These are phyloP conservation scores for Teunomyces funiuensis DNA, from an alignment of 805 yeast species.

Conservation along the genomic window DNA sequence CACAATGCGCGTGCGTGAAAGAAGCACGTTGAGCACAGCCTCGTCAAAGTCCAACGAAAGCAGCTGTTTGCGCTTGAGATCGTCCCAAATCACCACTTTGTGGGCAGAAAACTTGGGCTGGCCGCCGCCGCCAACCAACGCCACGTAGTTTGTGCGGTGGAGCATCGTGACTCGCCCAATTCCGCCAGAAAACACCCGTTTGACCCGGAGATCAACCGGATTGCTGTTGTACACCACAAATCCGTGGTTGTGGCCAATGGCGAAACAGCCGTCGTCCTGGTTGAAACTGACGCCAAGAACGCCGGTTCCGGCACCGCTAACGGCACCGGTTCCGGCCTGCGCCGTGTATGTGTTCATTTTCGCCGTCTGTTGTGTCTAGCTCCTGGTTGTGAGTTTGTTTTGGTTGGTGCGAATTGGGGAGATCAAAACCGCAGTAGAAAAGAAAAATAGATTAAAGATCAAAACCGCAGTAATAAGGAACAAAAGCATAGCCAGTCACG, in stretches of 20 bases:
- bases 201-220: slow-evolving; percentile 77
- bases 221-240: slow-evolving; percentile 83
- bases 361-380: no score
- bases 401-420: no score
- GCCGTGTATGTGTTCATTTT: slow-evolving; percentile 19
- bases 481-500: no score
- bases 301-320: slow-evolving; percentile 22
- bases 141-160: slow-evolving; percentile 86
- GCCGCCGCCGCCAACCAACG: slow-evolving; percentile 86
- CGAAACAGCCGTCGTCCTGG: slow-evolving; percentile 89
- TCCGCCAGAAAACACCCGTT: no score
- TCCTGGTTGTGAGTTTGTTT: no score
- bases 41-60: slow-evolving; percentile 72
- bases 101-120: slow-evolving; percentile 76
- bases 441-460: no score
- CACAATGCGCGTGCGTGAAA: slow-evolving; percentile 74
- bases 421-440: no score
- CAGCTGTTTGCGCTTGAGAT: slow-evolving; percentile 71
- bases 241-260: slow-evolving; percentile 77
- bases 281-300: slow-evolving; percentile 70
- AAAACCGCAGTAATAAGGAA: no score
- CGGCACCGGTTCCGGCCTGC: no score
- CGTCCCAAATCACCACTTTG: slow-evolving; percentile 90
- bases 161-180: slow-evolving; percentile 80
- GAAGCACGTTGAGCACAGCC: slow-evolving; percentile 69